These are phyloP conservation scores for Rhinocladiella mackenziei DNA, from an alignment of 2,329 filamentous ascomycete genomes.

Conservation along the genomic window DNA sequence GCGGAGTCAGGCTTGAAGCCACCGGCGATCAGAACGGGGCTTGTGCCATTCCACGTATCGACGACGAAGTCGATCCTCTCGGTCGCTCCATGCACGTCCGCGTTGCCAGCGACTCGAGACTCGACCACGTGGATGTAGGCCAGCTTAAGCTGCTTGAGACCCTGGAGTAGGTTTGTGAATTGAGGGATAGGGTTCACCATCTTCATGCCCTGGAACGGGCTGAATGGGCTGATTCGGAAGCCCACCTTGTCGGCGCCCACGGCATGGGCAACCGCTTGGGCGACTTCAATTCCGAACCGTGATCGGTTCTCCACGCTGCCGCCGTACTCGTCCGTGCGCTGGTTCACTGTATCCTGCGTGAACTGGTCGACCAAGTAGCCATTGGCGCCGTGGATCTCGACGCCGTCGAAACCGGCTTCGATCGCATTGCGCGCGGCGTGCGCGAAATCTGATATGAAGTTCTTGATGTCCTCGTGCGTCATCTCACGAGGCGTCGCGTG, in stretches of 20 bases:
- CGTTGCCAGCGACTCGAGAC: slow-evolving; percentile 2
- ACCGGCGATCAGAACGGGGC: slow-evolving; percentile 50
- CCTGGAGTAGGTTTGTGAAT: slow-evolving; percentile 52
- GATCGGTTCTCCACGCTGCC: slow-evolving; percentile 50
- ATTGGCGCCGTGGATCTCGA: slow-evolving; percentile 46
- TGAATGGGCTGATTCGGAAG: slow-evolving; percentile 48
- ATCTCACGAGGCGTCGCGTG: slow-evolving; percentile 45
- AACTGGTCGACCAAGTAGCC: slow-evolving; percentile 53
- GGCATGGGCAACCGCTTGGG: slow-evolving; percentile 35
- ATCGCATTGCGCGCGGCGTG: slow-evolving; percentile 50
- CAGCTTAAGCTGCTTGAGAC: slow-evolving; percentile 50
- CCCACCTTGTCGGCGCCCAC: slow-evolving; percentile 39
- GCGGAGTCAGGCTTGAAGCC: slow-evolving; percentile 44
- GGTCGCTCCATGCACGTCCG: background rate
- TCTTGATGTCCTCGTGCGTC: slow-evolving; percentile 42
- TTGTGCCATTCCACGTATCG: slow-evolving; percentile 41
- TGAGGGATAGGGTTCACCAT: slow-evolving; percentile 57
- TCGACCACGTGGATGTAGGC: slow-evolving; percentile 58
- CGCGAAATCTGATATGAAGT: slow-evolving; percentile 41
- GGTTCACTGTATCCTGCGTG: slow-evolving; percentile 48
- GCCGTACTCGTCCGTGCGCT: slow-evolving; percentile 49
- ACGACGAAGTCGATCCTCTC: slow-evolving; percentile 8
- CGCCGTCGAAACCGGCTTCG: slow-evolving; percentile 33
- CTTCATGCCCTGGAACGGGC: slow-evolving; percentile 49
- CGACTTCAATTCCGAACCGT: slow-evolving; percentile 50